phyloP scores from a whole-genome alignment of 2,329 filamentous ascomycete species.

The Ophidiomyces ophidiicola region DNA sequence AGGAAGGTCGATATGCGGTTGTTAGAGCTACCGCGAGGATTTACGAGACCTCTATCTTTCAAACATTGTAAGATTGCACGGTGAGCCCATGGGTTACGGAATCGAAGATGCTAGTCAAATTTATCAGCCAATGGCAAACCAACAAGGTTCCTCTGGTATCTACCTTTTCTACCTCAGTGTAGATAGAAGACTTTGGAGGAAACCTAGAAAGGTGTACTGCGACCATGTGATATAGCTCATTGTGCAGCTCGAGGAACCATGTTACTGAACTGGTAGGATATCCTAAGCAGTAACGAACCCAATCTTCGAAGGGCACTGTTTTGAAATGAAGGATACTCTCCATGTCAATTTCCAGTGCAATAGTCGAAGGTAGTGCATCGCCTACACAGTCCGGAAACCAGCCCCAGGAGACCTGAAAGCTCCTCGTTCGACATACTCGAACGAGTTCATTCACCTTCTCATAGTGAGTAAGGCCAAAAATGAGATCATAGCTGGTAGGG shows the following conservation, averaged over 20 bases:
- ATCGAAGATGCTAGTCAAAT: slow-evolving; percentile 24
- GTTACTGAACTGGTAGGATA: slow-evolving; percentile 26
- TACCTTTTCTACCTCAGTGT: slow-evolving; percentile 30
- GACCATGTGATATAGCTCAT: slow-evolving; percentile 25
- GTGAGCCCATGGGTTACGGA: slow-evolving; percentile 29
- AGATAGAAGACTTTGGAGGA: slow-evolving; percentile 24
- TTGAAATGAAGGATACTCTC: slow-evolving; percentile 33
- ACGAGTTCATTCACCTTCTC: slow-evolving; percentile 33
- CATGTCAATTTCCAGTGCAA: slow-evolving; percentile 27
- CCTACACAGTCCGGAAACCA: slow-evolving; percentile 26
- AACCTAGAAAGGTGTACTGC: slow-evolving; percentile 23
- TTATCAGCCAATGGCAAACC: too few species aligned
- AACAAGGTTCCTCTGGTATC: slow-evolving; percentile 4
- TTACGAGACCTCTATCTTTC: slow-evolving; percentile 8
- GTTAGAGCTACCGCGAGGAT: slow-evolving; percentile 9
- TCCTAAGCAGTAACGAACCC: slow-evolving; percentile 30
- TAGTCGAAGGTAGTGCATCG: slow-evolving; percentile 17
- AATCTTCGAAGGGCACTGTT: slow-evolving; percentile 29
- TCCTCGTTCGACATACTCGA: slow-evolving; percentile 21
- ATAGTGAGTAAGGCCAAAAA: slow-evolving; percentile 24
- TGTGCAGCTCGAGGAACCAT: slow-evolving; percentile 32
- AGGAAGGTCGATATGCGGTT: slow-evolving; percentile 26
- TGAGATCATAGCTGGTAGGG: slow-evolving; percentile 20
- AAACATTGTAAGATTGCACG: slow-evolving; percentile 25
- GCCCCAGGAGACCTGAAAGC: slow-evolving; percentile 23